A percentile compares a stretch with the other conserved stretches of the same genome.
Conservation (phyloP, 2,329 filamentous ascomycete genomes). For the Epichloe sylvatica region DNA sequence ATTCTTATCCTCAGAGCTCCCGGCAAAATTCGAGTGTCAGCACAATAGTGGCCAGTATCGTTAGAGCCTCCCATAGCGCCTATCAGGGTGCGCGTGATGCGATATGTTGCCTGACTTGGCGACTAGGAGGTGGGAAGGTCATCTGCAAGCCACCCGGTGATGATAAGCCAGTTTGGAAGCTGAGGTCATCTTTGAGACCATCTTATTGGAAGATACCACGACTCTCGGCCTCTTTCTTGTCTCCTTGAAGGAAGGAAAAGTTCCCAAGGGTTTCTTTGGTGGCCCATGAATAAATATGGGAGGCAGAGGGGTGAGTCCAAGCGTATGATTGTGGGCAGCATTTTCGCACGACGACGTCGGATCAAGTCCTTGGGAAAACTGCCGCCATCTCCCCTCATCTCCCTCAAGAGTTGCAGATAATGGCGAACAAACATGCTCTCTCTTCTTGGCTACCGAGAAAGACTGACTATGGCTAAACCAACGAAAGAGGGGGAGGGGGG, state of each 20-base stretch:
- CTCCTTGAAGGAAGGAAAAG: no score
- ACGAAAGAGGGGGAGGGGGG: neutral
- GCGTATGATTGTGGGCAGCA: neutral
- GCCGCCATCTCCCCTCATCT: neutral
- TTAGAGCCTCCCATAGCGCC: slow-evolving; percentile 2
- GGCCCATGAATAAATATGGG: no score
- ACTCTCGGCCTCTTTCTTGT: neutral
- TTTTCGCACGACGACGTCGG: neutral
- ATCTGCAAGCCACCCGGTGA: neutral
- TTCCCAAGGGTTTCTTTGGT: no score
- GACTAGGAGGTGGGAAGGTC: neutral
- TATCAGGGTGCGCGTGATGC: neutral
- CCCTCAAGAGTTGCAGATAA: neutral
- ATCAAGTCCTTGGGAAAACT: neutral
- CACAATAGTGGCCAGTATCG: neutral
- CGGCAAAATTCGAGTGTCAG: neutral
- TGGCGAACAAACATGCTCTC: neutral
- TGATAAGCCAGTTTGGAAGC: neutral
- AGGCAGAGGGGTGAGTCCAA: no score
- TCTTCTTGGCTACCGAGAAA: neutral
- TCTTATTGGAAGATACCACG: neutral
- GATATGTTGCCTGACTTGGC: neutral
- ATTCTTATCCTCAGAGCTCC: neutral
- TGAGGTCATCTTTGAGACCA: no score
- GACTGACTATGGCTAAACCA: neutral